Base-by-base conservation (phyloP, 2,329 filamentous ascomycete species). In the Cercospora citrullina region DNA sequence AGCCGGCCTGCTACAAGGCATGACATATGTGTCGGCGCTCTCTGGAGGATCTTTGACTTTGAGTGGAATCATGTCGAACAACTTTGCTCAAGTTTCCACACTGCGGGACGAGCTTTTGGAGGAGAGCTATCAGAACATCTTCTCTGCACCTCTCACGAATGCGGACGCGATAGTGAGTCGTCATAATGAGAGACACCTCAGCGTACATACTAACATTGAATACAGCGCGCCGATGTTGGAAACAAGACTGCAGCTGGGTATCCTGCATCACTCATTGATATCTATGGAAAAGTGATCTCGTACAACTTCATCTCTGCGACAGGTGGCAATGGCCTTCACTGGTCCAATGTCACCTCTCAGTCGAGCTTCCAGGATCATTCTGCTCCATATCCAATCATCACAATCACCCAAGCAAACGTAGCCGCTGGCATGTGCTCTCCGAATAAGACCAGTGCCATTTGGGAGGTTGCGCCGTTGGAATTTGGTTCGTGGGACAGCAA, bases 31-130 rank as follows among this genome's bases (percentile, higher is more conserved):
- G 7, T 63, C 62, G 18, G 68, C 68, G 33, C 63, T 70, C 2
- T 68, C 66, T 18, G 68, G 68, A 55, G 68, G 68, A 8, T 68
- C 68, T 53, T 60, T 70, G 33, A 70, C 68, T 12, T 55, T 70
- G 18, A 58, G 53, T 28, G 68, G 68, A 2, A 57, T 70, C 16
- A 70, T 70, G 66, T 58, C 58, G 36, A 70, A 70, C 63, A 58
- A 70, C 23, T 70, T 70, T 33, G 65, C 62, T n/a, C 42, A 63
- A 31, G 39, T 70, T 5, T 70, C 68, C 3, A 64, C 63, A 28
- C 57, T 70, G 33, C 53, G 60, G 33, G 60, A 36, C 28, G 61
- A 59, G 5, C 30, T 70, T 8, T 57, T 62, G 18, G 58, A 70
- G n/a, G 6, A 61, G 31, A 70, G n/a, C 42, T 70, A 70, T 31